Percentiles rank a stretch among this genome's conserved stretches.
Conservation (phyloP, 257 asterid species). For the Leonotis leonurus region DNA sequence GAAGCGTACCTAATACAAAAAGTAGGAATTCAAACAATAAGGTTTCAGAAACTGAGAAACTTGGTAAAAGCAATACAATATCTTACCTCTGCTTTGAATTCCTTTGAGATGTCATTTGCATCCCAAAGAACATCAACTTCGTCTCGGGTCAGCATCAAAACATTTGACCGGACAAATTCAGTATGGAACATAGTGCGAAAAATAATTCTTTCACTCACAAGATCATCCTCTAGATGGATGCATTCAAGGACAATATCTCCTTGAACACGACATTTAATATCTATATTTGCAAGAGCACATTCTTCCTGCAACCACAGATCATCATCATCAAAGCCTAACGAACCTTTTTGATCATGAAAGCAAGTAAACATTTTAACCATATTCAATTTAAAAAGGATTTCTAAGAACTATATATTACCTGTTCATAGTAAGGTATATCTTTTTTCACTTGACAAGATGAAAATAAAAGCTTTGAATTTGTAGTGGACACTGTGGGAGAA, state of each 20-base stretch:
- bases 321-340: background rate
- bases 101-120: slow-evolving; percentile 68
- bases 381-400: slow-evolving; percentile 14
- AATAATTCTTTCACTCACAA: slow-evolving; percentile 74
- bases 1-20: slow-evolving; percentile 77
- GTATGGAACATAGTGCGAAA: slow-evolving; percentile 92
- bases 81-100: slow-evolving; percentile 85
- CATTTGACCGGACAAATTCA: slow-evolving; percentile 76
- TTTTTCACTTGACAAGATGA: slow-evolving; percentile 56
- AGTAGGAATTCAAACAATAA: slow-evolving; percentile 31
- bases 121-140: slow-evolving; percentile 92
- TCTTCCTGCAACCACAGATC: slow-evolving; percentile 67
- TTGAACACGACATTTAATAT: slow-evolving; percentile 64
- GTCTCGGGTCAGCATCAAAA: slow-evolving; percentile 67
- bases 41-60: slow-evolving; percentile 26
- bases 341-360: slow-evolving; percentile 15
- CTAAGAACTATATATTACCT: slow-evolving; percentile 47
- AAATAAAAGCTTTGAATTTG: slow-evolving; percentile 81
- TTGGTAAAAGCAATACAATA: slow-evolving; percentile 27
- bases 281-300: slow-evolving; percentile 68
- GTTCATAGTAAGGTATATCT: slow-evolving; percentile 44
- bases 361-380: slow-evolving; percentile 17
- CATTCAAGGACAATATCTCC: slow-evolving; percentile 97
- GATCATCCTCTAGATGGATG: slow-evolving; percentile 78
- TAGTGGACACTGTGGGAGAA: slow-evolving; percentile 54